These are phyloP conservation scores for Sugiyamaella valdiviana DNA, from an alignment of 805 yeast species.

Conservation along the genomic window DNA sequence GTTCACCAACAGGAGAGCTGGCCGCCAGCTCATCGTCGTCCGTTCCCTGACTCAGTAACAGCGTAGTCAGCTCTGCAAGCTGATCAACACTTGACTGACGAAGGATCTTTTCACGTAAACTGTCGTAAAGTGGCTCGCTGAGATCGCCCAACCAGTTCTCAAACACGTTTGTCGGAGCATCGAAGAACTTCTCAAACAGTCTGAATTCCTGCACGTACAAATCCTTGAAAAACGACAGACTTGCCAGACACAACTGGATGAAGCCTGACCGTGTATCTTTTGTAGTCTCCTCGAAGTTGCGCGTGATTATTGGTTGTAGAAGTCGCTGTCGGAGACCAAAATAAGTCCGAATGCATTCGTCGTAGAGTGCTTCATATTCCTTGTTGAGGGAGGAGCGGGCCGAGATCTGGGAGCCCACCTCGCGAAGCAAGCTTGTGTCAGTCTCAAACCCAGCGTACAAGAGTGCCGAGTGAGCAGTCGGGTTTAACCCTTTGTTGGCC, in stretches of 20 bases:
- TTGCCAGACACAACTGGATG: constrained; percentile 27
- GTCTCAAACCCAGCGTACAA: constrained; percentile 57
- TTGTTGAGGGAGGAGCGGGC: constrained; percentile 35
- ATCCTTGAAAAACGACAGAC: constrained; percentile 53
- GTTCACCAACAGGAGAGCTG: constrained; percentile 32
- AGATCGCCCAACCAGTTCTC: constrained; percentile 56
- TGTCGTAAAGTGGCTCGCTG: constrained; percentile 73
- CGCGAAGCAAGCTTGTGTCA: constrained; percentile 37
- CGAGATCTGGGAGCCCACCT: constrained; percentile 35
- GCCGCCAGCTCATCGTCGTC: constrained; percentile 11
- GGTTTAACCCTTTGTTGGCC: constrained; percentile 27
- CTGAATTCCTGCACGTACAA: constrained; percentile 55
- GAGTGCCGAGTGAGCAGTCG: constrained; percentile 54
- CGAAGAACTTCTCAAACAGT: constrained; percentile 45
- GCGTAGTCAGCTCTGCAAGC: constrained; percentile 68
- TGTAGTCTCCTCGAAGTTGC: constrained; percentile 32
- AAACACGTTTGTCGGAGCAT: constrained; percentile 32
- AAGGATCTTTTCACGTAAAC: constrained; percentile 57
- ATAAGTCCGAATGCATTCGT: constrained; percentile 61
- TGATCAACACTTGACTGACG: constrained; percentile 62
- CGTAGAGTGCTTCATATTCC: constrained; percentile 60
- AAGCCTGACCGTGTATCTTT: constrained; percentile 40
- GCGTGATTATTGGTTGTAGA: constrained; percentile 38
- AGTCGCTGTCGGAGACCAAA: constrained; percentile 51
- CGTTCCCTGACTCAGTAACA: constrained; percentile 40